Evolutionary conservation across 1,284 basidiomycete species (phyloP), one percentile per base, ranked within the genome.

Genomic region (Grifola frondosa): DNA sequence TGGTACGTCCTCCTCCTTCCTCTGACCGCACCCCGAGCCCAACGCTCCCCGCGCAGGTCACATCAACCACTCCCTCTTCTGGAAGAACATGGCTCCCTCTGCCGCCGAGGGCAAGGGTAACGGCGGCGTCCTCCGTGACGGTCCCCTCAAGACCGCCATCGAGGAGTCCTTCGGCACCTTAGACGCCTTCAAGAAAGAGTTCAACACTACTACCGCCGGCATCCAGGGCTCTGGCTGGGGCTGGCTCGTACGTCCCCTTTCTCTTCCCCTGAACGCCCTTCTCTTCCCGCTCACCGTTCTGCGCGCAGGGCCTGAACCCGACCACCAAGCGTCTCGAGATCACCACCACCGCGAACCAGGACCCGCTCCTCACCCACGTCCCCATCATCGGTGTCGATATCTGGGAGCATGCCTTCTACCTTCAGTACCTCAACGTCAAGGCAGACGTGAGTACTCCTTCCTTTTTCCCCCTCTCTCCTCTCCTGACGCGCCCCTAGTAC

Each of bases 181-280:
- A 45, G 85, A 88, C 42, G 71, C 69, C 52, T 72, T 88, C 67
- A 84, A 81, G 65, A 86, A 88, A 50, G 78, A 78, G 46, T 82
- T 98, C 67, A 96, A 95, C 73, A 56, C 85, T n/a, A 75, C 79
- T 30, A 88, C 91, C 31, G 78, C 81, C 40, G 86, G 71, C 36
- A 91, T 96, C 55, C 93, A 94, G 67, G 93, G 92, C 34, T 91
- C 88, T 41, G 91, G 92, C 46, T 96, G 92, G 93, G 90, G 87
- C 49, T 96, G 93, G 92, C 78, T 95, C 61, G 88, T 88, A 57
- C 57, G 82, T 77, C 11, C 19, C 34, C 30, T 22, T 20, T 43
- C 30, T 11, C 15, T 43, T 10, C 24, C 10, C 22, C 11, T 32
- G 17, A 30, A 17, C 26, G 44, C 34, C 24, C 24, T 42, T 35